Evolutionary conservation across 2,329 filamentous ascomycete species (phyloP).

Genomic region (Xenoacremonium recifei): DNA sequence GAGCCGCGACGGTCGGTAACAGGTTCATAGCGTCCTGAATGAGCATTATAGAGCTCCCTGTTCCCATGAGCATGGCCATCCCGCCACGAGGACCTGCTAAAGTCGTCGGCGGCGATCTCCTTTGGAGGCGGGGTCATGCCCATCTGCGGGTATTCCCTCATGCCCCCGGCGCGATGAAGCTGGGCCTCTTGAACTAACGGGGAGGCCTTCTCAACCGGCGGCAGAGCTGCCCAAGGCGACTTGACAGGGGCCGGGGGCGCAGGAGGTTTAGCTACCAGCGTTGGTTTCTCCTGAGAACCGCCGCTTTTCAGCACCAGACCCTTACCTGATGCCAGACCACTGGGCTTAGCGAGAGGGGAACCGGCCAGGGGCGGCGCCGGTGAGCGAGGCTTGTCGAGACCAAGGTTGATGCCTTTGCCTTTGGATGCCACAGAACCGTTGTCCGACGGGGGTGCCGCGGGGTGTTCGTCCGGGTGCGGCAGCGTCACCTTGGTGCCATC

Average conservation of each 20-base stretch:
- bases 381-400: slow-evolving; percentile 44
- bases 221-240: slow-evolving; percentile 87
- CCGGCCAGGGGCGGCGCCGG: slow-evolving; percentile 37
- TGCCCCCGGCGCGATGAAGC: slow-evolving; percentile 47
- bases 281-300: slow-evolving; percentile 67
- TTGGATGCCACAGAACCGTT: slow-evolving; percentile 21
- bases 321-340: slow-evolving; percentile 52
- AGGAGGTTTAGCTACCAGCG: slow-evolving; percentile 70
- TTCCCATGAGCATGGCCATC: slow-evolving; percentile 63
- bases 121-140: slow-evolving; percentile 55
- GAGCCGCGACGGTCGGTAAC: slow-evolving; percentile 75
- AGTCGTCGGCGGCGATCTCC: slow-evolving; percentile 92
- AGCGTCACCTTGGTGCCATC: slow-evolving; percentile 82
- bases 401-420: slow-evolving; percentile 7
- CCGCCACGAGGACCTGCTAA: slow-evolving; percentile 79
- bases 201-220: slow-evolving; percentile 78
- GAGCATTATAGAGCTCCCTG: slow-evolving; percentile 89
- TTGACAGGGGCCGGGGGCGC: slow-evolving; percentile 69
- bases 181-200: slow-evolving; percentile 61
- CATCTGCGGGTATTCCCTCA: slow-evolving; percentile 57
- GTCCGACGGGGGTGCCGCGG: slow-evolving; percentile 27
- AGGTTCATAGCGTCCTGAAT: slow-evolving; percentile 89
- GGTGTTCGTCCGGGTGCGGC: slow-evolving; percentile 57
- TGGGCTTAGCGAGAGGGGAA: slow-evolving; percentile 43
- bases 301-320: slow-evolving; percentile 64